phyloP scores from a whole-genome alignment of 352 stramenopile species.

The Phytophthora pistaciae region DNA sequence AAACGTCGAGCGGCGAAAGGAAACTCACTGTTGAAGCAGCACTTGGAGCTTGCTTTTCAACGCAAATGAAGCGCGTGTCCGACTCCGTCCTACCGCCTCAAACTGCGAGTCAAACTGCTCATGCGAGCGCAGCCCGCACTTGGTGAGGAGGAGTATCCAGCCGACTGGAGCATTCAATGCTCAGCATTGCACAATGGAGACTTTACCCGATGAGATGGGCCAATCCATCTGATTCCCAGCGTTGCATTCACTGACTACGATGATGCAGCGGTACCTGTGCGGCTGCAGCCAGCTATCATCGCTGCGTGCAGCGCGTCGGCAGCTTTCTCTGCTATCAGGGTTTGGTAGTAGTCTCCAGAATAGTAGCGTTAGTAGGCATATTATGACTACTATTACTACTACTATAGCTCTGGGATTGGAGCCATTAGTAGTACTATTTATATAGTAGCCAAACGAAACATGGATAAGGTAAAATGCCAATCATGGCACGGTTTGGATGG shows the following conservation, averaged over 20 bases:
- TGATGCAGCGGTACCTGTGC: background rate
- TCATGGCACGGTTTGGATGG: too few relatives aligned
- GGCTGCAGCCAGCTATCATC: constrained; percentile 6
- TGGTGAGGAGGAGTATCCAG: background rate
- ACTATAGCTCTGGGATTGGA: too few relatives aligned
- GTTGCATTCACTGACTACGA: constrained; percentile 7
- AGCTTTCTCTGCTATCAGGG: too few relatives aligned
- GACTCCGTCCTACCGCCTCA: constrained; percentile 8
- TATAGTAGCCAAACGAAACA: too few relatives aligned
- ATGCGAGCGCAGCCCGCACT: background rate
- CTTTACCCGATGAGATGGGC: constrained; percentile 14
- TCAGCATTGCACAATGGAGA: constrained; percentile 1
- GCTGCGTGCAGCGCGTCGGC: constrained; percentile 20
- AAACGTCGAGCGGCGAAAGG: background rate
- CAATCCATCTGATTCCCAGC: constrained; percentile 10
- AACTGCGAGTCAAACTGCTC: background rate
- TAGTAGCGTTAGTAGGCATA: too few relatives aligned
- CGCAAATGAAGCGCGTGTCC: background rate
- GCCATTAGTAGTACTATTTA: too few relatives aligned
- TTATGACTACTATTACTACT: too few relatives aligned
- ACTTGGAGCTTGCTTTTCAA: background rate
- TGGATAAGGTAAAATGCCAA: too few relatives aligned
- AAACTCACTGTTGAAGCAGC: too few relatives aligned
- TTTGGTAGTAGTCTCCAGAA: too few relatives aligned
- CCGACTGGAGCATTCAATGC: background rate